These are phyloP conservation scores for Didymella segeticola DNA, from an alignment of 2,329 filamentous ascomycete species.

Conservation along the genomic window DNA sequence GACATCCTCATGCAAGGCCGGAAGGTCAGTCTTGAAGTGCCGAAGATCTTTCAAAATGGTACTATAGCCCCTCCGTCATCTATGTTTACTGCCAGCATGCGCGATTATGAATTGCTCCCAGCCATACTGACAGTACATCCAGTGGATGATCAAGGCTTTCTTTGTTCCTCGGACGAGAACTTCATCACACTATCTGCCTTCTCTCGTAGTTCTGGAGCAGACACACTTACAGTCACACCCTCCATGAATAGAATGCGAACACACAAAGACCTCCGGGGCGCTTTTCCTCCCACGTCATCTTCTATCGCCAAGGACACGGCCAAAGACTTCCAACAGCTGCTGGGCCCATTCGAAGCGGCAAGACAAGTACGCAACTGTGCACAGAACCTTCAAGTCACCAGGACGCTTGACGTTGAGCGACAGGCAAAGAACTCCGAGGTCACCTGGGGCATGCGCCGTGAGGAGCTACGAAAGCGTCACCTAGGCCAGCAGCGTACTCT, in stretches of 20 bases:
- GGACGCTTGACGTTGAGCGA: neutral
- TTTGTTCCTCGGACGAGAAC: neutral
- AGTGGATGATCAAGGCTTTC: neutral
- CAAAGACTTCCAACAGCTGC: neutral
- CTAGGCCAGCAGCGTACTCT: neutral
- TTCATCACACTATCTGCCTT: neutral
- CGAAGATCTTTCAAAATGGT: neutral
- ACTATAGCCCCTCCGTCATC: too few relatives aligned
- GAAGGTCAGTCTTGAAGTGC: neutral
- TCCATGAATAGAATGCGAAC: fast-evolving
- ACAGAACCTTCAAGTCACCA: neutral
- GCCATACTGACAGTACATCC: neutral
- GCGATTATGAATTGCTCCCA: neutral
- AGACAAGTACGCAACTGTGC: too few relatives aligned
- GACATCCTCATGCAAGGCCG: neutral
- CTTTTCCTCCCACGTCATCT: too few relatives aligned
- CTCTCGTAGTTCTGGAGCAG: neutral
- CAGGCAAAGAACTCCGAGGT: neutral
- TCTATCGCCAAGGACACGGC: neutral
- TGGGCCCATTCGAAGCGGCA: neutral
- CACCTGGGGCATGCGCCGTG: neutral
- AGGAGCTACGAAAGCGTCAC: neutral
- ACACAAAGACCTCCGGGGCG: neutral
- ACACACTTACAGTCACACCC: neutral
- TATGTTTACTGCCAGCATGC: neutral